Evolutionary conservation across 179 eudicot species (phyloP).

Genomic region (Beta lomatogona): DNA sequence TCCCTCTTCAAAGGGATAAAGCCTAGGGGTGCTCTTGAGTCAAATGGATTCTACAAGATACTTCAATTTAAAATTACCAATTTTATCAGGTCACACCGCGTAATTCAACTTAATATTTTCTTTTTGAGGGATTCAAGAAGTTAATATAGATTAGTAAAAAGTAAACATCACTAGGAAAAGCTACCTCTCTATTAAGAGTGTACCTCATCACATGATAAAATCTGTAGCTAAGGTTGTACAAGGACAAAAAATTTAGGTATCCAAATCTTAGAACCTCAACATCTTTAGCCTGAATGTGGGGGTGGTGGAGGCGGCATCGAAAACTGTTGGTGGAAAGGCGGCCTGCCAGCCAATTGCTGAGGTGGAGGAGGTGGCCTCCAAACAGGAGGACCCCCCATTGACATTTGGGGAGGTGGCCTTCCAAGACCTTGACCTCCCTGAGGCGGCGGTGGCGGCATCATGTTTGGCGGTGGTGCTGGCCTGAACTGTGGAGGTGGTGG

Average conservation of each 20-base stretch:
- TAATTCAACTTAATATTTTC: no score
- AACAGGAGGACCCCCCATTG: constrained; percentile 48
- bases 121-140: no score
- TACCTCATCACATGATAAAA: constrained; percentile 3
- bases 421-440: constrained; percentile 35
- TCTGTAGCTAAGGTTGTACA: constrained; percentile 20
- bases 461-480: constrained; percentile 45
- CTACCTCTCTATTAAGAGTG: background rate
- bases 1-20: background rate
- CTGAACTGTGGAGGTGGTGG: constrained; percentile 61
- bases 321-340: constrained; percentile 58
- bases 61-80: background rate
- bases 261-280: background rate
- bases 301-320: constrained; percentile 67
- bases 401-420: constrained; percentile 66
- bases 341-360: constrained; percentile 60
- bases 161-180: constrained; percentile 3
- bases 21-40: background rate
- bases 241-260: constrained; percentile 8
- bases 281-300: constrained; percentile 21
- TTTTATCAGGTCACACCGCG: background rate
- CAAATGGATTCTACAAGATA: background rate
- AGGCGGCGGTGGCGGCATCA: constrained; percentile 61
- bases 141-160: no score
- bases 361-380: constrained; percentile 82